Evolutionary conservation across 2,329 filamentous ascomycete species (phyloP).

Genomic region (Aspergillus brunneoviolaceus): DNA sequence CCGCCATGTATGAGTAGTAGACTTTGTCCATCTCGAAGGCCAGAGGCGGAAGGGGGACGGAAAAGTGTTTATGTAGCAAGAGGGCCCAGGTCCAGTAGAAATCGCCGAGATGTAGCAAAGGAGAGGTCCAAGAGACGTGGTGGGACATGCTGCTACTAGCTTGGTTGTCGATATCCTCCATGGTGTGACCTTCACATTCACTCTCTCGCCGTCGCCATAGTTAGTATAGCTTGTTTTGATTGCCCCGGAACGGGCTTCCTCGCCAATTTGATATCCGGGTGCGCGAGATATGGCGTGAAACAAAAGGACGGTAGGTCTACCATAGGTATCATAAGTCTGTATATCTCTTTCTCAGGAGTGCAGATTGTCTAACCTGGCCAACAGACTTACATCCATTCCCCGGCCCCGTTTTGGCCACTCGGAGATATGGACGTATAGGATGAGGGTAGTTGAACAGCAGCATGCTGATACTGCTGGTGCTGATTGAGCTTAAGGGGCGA

Average conservation of each 20-base stretch:
- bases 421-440: neutral
- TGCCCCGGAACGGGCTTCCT: neutral
- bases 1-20: neutral
- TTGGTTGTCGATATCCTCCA: neutral
- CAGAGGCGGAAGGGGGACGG: neutral
- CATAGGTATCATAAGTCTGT: neutral
- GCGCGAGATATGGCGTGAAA: neutral
- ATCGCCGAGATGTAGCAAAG: neutral
- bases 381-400: neutral
- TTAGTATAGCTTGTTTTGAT: neutral
- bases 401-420: neutral
- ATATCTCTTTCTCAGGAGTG: neutral
- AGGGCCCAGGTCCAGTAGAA: neutral
- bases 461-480: neutral
- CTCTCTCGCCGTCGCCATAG: neutral
- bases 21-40: neutral
- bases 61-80: neutral
- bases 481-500: neutral
- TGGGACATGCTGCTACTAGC: neutral
- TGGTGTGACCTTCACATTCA: neutral
- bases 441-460: neutral
- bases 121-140: neutral
- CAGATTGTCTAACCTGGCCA: neutral
- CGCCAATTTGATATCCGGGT: neutral
- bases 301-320: neutral